A percentile compares a stretch with the other conserved stretches of the same genome.
These are phyloP conservation scores for Pleurotus djamor DNA, from an alignment of 768 basidiomycete genomes.

Conservation along the genomic window DNA sequence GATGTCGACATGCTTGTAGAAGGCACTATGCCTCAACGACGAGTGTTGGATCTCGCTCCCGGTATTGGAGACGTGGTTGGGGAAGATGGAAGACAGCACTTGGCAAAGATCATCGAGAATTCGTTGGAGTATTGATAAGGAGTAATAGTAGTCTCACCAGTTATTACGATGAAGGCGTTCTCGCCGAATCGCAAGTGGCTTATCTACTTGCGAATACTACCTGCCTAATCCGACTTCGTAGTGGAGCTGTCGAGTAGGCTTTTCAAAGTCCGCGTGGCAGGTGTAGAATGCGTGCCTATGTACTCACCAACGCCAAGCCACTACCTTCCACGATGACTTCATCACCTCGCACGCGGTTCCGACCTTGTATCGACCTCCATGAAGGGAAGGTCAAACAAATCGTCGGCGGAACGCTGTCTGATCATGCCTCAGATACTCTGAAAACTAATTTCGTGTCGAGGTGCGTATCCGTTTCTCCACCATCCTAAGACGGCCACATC, in stretches of 20 bases:
- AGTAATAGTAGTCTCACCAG: too few relatives aligned
- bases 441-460: conserved; percentile 91
- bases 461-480: conserved; percentile 35
- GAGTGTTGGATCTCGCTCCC: conserved; percentile 92
- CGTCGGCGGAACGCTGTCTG: conserved; percentile 90
- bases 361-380: conserved; percentile 97
- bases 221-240: background rate
- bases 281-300: too few relatives aligned
- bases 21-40: conserved; percentile 88
- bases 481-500: background rate
- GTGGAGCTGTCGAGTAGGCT: too few relatives aligned
- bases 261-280: background rate
- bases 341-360: conserved; percentile 38
- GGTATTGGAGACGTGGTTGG: conserved; percentile 82
- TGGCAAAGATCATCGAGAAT: conserved; percentile 76
- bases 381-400: conserved; percentile 97
- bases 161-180: too few relatives aligned
- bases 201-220: background rate
- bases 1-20: conserved; percentile 81
- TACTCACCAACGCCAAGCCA: too few relatives aligned
- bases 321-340: background rate
- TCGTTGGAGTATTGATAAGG: conserved; percentile 71
- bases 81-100: conserved; percentile 80
- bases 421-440: conserved; percentile 53
- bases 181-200: too few relatives aligned